Percentiles rank a stretch among this genome's conserved stretches.
phyloP scores from a whole-genome alignment of 345 rosid species.

The Syzygium aromaticum region DNA sequence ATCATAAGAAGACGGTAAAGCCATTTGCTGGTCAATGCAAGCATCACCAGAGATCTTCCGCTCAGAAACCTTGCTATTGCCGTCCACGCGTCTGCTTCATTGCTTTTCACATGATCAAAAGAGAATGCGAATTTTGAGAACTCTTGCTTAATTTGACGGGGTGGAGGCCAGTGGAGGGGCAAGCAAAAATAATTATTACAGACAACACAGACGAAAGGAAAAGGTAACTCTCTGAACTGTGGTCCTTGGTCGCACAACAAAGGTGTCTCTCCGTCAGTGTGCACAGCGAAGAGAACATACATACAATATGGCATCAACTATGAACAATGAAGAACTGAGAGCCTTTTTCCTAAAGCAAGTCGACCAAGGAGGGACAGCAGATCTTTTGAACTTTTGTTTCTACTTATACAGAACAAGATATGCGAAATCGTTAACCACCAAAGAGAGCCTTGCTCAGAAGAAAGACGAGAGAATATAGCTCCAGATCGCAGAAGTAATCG shows the following conservation, averaged over 20 bases:
- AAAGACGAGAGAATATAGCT: too few relatives aligned
- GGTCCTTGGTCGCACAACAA: not conserved
- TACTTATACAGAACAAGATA: too few relatives aligned
- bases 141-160: not conserved
- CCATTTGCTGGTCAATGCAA: constrained; percentile 62
- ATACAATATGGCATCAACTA: not conserved
- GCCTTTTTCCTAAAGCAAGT: not conserved
- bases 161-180: not conserved
- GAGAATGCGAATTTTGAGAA: not conserved
- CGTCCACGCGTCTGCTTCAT: constrained; percentile 77
- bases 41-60: constrained; percentile 73
- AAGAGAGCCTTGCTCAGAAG: too few relatives aligned
- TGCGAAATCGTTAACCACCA: too few relatives aligned
- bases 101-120: constrained; percentile 22
- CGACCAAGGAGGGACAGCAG: too few relatives aligned
- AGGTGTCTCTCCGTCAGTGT: not conserved
- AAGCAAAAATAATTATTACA: not conserved
- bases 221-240: not conserved
- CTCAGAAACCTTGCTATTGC: constrained; percentile 68
- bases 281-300: not conserved
- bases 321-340: not conserved
- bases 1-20: constrained; percentile 32
- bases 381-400: too few relatives aligned
- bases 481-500: too few relatives aligned
- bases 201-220: not conserved